These are phyloP conservation scores for Stephania japonica DNA, from an alignment of 164 flowering plant species.

Conservation along the genomic window DNA sequence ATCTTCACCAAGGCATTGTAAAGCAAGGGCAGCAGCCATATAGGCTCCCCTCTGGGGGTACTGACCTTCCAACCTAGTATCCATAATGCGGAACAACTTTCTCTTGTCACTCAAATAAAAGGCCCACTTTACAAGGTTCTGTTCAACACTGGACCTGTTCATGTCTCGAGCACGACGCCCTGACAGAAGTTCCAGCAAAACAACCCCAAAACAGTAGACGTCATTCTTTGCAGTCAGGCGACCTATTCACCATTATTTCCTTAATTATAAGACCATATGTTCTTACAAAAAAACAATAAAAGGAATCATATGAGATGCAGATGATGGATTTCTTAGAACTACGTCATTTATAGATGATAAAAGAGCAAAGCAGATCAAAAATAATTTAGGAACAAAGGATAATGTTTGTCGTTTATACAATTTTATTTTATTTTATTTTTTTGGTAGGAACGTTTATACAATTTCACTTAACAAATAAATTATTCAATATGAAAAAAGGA, in stretches of 20 bases:
- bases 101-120: constrained; percentile 54
- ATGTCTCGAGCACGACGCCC: constrained; percentile 60
- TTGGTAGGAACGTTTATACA: too few relatives aligned
- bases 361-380: constrained; percentile 31
- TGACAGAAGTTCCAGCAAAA: constrained; percentile 51
- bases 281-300: too few relatives aligned
- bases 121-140: constrained; percentile 72
- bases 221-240: constrained; percentile 43
- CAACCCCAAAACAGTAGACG: constrained; percentile 81
- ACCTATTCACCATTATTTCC: constrained; percentile 7
- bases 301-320: too few relatives aligned
- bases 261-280: constrained; percentile 26
- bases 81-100: constrained; percentile 63
- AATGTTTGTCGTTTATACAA: too few relatives aligned
- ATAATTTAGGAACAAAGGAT: too few relatives aligned
- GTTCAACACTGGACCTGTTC: constrained; percentile 42
- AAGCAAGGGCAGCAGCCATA: constrained; percentile 53
- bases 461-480: too few relatives aligned
- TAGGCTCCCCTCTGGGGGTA: constrained; percentile 69
- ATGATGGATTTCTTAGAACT: too few relatives aligned
- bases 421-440: too few relatives aligned
- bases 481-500: too few relatives aligned
- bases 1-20: constrained; percentile 49
- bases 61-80: constrained; percentile 51
- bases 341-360: too few relatives aligned